Percentiles rank a stretch among this genome's conserved stretches.
Conservation (phyloP, 73 alveolate genomes). For the Durusdinium trenchii region DNA sequence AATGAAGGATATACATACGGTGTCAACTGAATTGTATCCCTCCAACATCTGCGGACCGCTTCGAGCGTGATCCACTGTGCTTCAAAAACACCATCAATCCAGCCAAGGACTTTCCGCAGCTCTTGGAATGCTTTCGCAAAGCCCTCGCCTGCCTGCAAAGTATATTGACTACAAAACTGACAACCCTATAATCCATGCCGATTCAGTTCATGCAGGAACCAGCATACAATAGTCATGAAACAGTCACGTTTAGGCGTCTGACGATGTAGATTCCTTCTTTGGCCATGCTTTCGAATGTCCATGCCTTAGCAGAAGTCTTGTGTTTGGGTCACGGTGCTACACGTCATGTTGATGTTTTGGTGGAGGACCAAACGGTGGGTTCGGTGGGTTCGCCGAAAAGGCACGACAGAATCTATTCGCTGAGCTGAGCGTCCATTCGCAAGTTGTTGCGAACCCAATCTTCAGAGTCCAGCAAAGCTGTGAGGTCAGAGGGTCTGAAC, state of each 20-base stretch:
- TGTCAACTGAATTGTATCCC: background rate
- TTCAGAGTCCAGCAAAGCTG: conserved; percentile 39
- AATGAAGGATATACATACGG: background rate
- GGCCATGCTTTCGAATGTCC: conserved; percentile 69
- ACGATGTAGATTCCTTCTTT: conserved; percentile 70
- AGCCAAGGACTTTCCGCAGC: conserved; percentile 68
- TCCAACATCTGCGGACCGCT: background rate
- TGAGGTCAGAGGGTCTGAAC: conserved; percentile 19
- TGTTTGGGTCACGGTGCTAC: no score
- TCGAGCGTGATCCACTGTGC: background rate
- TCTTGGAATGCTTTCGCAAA: conserved; percentile 48
- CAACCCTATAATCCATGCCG: background rate
- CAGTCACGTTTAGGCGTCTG: background rate
- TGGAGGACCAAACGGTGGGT: background rate
- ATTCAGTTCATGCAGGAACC: background rate
- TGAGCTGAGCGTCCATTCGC: conserved; percentile 48
- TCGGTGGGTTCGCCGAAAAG: background rate
- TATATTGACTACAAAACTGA: background rate
- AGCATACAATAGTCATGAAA: background rate
- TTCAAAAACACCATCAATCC: conserved; percentile 29
- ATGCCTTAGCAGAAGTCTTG: conserved; percentile 20
- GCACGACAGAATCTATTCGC: background rate
- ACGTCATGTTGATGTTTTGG: background rate
- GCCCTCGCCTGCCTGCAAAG: conserved; percentile 57
- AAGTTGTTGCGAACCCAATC: conserved; percentile 72